Conservation (phyloP, 139 green algal genomes). For the Diplosphaera chodatii region DNA sequence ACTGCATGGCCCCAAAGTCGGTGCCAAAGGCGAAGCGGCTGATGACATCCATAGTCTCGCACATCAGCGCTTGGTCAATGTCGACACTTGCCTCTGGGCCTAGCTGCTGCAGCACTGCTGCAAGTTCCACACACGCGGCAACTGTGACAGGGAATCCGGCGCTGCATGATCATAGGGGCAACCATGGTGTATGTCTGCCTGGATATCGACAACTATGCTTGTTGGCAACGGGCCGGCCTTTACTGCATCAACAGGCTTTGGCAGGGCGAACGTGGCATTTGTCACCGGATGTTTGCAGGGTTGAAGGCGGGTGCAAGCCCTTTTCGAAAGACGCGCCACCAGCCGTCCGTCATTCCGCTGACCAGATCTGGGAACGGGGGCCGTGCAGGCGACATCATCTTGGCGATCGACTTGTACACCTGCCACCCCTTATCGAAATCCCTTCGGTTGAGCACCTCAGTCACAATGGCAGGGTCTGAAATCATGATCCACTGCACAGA, state of each 20-base stretch:
- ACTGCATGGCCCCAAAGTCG: too few relatives aligned
- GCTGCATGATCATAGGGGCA: too few relatives aligned
- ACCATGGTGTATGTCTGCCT: too few relatives aligned
- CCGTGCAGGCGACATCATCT: too few relatives aligned
- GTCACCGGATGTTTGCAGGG: not conserved
- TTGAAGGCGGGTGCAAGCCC: not conserved
- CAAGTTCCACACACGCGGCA: too few relatives aligned
- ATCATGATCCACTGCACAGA: conserved; percentile 3
- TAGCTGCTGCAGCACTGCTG: too few relatives aligned
- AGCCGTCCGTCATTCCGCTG: not conserved
- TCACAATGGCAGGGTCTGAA: not conserved
- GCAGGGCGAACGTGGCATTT: not conserved
- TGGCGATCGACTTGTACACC: not conserved
- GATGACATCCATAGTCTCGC: too few relatives aligned
- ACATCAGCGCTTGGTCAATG: too few relatives aligned
- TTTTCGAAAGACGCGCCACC: not conserved
- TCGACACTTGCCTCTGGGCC: not conserved
- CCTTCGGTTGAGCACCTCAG: not conserved
- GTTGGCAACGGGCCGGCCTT: too few relatives aligned
- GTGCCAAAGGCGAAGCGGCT: not conserved
- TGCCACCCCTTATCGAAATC: not conserved
- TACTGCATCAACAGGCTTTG: too few relatives aligned
- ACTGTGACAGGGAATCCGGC: too few relatives aligned
- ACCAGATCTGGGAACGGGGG: not conserved
- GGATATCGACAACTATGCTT: too few relatives aligned